Base-by-base conservation (phyloP, 2,329 filamentous ascomycete genomes). In the Pseudogymnoascus sp. region DNA sequence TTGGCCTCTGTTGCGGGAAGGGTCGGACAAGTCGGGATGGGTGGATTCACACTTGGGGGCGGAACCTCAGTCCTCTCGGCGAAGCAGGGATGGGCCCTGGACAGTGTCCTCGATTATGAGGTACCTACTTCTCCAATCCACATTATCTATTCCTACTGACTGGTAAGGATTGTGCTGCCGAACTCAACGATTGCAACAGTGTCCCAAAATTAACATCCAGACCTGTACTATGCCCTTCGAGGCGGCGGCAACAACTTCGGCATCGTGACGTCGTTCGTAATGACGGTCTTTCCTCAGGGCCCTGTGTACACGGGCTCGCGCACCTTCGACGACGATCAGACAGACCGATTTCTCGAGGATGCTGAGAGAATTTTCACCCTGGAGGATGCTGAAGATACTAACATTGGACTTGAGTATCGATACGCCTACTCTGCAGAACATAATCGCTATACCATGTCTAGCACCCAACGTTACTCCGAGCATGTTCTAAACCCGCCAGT, bases 151-250 rank as follows among this genome's bases (percentile, higher is more conserved):
- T 12, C 5, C 12, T 31, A 11, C 50, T 63, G 12, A 63, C 10
- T 61, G 25, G 1, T 25, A 56, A 7, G 62, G 63, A 6, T 64
- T 50, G 61, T 64, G 11, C 25, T 63, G 7, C n/a, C 63, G 10
- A 44, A 63, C 18, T 25, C 33, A 33, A 63, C 56, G 7, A 62
- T 73, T 21, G 68, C 65, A 0, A 65, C 67, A 23, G 65, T 71
- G 16, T 67, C 66, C 33, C 64, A 67, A 14, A 66, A 67, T 31
- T 68, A 70, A 28, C 38, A 75, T 61, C 68, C 70, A 0, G 72
- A 77, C 53, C 65, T 77, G 0, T 76, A 75, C 68, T 71, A 70
- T 33, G 71, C 73, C 4, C 69, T 77, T 44, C 40, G 40, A 21
- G 40, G 40, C 3, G 40, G 40, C 10, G 40, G 40, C 18, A 44